Base-by-base conservation (phyloP, 352 stramenopile genomes). In the Globisporangium solare region DNA sequence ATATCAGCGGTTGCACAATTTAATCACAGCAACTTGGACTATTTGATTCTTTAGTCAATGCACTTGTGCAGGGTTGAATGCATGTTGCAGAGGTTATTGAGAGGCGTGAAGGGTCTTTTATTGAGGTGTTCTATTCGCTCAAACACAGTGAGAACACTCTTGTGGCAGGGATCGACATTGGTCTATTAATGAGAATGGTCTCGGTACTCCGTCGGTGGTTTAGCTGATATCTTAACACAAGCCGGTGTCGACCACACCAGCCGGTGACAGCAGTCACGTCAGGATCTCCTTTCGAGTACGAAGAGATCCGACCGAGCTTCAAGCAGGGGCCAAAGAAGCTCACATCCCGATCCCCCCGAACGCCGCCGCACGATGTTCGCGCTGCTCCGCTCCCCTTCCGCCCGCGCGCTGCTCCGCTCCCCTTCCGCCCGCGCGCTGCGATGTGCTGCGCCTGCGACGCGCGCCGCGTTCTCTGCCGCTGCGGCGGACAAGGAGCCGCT, bases 221-320 rank as follows among this genome's bases (percentile, higher is more conserved):
- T 35, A 35, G 10, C 0, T 27, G 24, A 2, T 8, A 3, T 35
- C 27, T 35, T 35, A 40, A 58, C 40, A 39, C 39, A 39, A 27
- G 17, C 50, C 11, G 24, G 3, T 5, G 12, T 20, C 51, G 48
- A 21, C 40, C 22, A 41, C 51, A 41, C 50, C 39, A 37, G 47
- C 18, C 41, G 24, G 64, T 72, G 68, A 46, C 41, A 43, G 2
- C 53, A 73, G 64, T 70, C 74, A 82, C 72, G 72, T 82, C 64
- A 58, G 63, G 58, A 74, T 74, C 66, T 58, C 42, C 27, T 35
- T 15, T 13, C 20, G 20, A 54, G 18, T 31, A 20, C 13, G 46
- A 27, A 49, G 50, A 6, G 49, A 17, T 22, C 39, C 17, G 18
- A 6, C n/a, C 18, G 21, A 47, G n/a, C 22, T 47, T 53, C 18